These are phyloP conservation scores for Pseudogymnoascus sp. DNA, from an alignment of 2,329 filamentous ascomycete genomes.

Conservation along the genomic window DNA sequence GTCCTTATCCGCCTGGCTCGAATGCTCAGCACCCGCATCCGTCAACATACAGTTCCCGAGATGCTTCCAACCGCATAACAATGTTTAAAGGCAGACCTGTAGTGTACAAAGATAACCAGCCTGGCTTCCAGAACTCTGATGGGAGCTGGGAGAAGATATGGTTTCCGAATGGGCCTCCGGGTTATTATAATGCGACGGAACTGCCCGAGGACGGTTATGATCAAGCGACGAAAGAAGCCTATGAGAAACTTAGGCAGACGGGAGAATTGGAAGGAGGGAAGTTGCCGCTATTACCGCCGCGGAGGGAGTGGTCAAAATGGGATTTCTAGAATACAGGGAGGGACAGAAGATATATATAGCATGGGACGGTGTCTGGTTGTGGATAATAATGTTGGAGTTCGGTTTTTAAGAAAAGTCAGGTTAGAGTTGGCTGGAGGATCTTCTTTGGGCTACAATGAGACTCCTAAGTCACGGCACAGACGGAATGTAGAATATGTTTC, in stretches of 20 bases:
- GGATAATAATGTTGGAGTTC: constrained; percentile 6
- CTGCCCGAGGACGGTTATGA: constrained; percentile 50
- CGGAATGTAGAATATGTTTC: constrained; percentile 5
- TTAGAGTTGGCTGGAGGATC: neutral
- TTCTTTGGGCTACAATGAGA: neutral
- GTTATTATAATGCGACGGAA: constrained; percentile 57
- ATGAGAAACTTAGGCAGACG: constrained; percentile 55
- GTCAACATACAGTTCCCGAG: constrained; percentile 17
- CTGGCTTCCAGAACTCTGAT: constrained; percentile 45
- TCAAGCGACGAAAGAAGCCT: constrained; percentile 53
- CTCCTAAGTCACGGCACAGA: neutral
- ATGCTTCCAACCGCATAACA: constrained; percentile 34
- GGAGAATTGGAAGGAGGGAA: constrained; percentile 63
- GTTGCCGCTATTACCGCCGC: constrained; percentile 73
- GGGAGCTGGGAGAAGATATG: constrained; percentile 59
- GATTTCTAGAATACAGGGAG: constrained; percentile 48
- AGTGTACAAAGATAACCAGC: constrained; percentile 44
- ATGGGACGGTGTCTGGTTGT: constrained; percentile 1
- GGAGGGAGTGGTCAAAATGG: constrained; percentile 67
- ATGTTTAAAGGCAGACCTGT: constrained; percentile 60
- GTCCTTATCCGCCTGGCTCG: constrained; percentile 9
- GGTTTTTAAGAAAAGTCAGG: neutral
- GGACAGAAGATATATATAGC: neutral
- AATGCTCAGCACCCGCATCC: constrained; percentile 13
- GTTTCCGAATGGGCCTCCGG: constrained; percentile 65